Base-by-base conservation (phyloP, 2,329 filamentous ascomycete genomes). In the Hypoxylon sp. region DNA sequence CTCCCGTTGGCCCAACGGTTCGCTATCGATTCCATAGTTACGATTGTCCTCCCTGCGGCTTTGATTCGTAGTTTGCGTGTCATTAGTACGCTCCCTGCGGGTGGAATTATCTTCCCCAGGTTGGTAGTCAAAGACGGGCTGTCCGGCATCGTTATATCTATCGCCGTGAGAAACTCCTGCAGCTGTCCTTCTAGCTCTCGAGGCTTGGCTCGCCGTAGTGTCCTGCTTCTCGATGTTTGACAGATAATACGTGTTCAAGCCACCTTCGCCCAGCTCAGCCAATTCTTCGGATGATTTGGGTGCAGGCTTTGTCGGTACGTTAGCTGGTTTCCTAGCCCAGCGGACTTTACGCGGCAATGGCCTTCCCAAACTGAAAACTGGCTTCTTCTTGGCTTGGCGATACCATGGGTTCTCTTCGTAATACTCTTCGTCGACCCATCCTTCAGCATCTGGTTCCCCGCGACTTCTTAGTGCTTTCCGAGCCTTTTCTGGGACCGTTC, bases 371-470 rank as follows among this genome's bases (percentile, higher is more conserved):
- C 73, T 74, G 40, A 69, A 76, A n/a, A 74, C 53, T 2, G 72
- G 70, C 48, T 70, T 73, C 22, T 61, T 61, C 2, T 54, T 69
- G 14, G 42, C 14, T 20, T 67, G 51, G 14, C 66, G 67, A 20
- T 74, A 64, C 72, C 67, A 74, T 2, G 72, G 72, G 55, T 75
- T 74, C n/a, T 49, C 38, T 9, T 72, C 56, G 11, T 67, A 64
- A 24, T 74, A 74, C 5, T 70, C 65, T 1, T 69, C 67, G 22
- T 72, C 66, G 9, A 73, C 55, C 69, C 69, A 73, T n/a, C 50
- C 58, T 7, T 40, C 14, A 20, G 11, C 5, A 4, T 55, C 52
- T 50, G 14, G 8, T 24, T 3, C 24, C 14, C 12, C 14, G n/a
- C 50, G 16, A 12, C 22, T 12, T 2, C 12, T 36, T n/a, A 38